A percentile compares a stretch with the other conserved stretches of the same genome.
These are phyloP conservation scores for Trichothecium roseum DNA, from an alignment of 2,329 filamentous ascomycete species.

Conservation along the genomic window DNA sequence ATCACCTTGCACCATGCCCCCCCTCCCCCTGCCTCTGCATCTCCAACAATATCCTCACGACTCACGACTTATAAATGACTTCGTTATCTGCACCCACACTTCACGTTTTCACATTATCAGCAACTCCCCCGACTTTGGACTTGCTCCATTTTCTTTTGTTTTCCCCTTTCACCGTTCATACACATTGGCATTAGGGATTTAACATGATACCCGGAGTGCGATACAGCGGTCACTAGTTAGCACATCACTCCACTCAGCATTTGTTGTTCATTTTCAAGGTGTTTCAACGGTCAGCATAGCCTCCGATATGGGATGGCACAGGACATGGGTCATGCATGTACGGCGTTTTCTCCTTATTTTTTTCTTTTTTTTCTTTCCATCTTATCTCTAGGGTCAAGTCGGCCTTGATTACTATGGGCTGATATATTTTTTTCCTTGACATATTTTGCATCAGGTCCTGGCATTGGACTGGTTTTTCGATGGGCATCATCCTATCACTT, in stretches of 20 bases:
- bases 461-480: too few species aligned
- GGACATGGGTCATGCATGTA: constrained; percentile 15
- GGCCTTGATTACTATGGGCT: too few species aligned
- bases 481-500: too few species aligned
- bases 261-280: constrained; percentile 12
- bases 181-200: constrained; percentile 23
- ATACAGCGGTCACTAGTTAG: constrained; percentile 15
- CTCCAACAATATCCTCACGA: constrained; percentile 9
- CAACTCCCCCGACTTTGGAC: not conserved
- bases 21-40: constrained; percentile 5
- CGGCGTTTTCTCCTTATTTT: constrained; percentile 15
- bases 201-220: constrained; percentile 30
- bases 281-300: constrained; percentile 5
- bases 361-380: not conserved
- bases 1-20: too few species aligned
- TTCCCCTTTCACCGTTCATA: constrained; percentile 12
- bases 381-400: not conserved
- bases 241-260: constrained; percentile 26
- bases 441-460: too few species aligned
- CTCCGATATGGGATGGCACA: constrained; percentile 7
- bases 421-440: too few species aligned
- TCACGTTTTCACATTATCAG: too few species aligned
- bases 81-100: too few species aligned
- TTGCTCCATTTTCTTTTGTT: constrained; percentile 5
- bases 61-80: constrained; percentile 6